Evolutionary conservation across 2,329 filamentous ascomycete genomes (phyloP).

Genomic region (Pseudopithomyces chartarum): DNA sequence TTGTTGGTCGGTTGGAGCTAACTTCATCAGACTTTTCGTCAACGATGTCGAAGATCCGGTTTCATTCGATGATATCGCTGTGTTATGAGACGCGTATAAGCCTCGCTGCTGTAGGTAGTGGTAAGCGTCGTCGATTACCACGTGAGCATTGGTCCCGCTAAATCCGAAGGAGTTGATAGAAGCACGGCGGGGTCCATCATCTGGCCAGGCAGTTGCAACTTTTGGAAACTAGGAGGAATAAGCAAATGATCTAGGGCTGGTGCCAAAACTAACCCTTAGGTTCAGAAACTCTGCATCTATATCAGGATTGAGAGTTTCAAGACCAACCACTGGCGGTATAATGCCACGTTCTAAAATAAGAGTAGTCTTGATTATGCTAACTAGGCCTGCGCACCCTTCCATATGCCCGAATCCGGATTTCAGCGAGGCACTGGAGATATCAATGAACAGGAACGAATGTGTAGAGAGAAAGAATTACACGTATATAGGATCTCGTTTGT

Average conservation of each 20-base stretch:
- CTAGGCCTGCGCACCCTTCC: slow-evolving; percentile 44
- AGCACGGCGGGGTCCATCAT: slow-evolving; percentile 9
- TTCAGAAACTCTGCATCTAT: slow-evolving; percentile 21
- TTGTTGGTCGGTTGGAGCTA: too few species aligned
- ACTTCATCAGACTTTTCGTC: too few species aligned
- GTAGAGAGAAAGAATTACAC: not conserved
- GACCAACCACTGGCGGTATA: slow-evolving; percentile 30
- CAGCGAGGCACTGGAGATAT: slow-evolving; percentile 12
- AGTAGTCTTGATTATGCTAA: slow-evolving; percentile 42
- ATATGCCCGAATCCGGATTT: slow-evolving; percentile 49
- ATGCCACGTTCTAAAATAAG: slow-evolving; percentile 43
- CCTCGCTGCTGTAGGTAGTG: slow-evolving; percentile 11
- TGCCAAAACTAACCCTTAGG: slow-evolving; percentile 11
- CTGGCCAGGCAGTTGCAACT: slow-evolving; percentile 14
- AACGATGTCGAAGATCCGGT: not conserved
- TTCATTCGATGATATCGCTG: not conserved
- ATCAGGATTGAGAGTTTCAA: slow-evolving; percentile 8
- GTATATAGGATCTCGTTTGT: not conserved
- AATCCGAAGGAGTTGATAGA: slow-evolving; percentile 20
- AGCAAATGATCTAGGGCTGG: too few species aligned
- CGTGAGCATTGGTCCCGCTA: not conserved
- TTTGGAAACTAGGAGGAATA: slow-evolving; percentile 9
- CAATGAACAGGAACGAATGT: not conserved
- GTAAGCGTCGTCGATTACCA: slow-evolving; percentile 26
- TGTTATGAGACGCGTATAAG: not conserved